Evolutionary conservation across 768 basidiomycete genomes (phyloP).

Genomic region (Collybiopsis luxurians): DNA sequence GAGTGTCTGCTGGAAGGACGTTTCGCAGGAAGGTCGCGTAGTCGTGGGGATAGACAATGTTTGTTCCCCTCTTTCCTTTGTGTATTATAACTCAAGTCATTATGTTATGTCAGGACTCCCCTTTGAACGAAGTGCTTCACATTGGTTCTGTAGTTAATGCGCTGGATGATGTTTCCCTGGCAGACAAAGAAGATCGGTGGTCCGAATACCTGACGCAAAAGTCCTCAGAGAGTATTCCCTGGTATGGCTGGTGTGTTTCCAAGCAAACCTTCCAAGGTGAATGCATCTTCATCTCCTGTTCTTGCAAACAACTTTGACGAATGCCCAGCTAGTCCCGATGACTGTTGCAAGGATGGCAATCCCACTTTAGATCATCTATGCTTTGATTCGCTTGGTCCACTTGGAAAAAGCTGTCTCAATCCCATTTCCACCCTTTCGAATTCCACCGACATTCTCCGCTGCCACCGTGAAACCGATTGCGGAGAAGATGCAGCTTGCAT

Average conservation of each 20-base stretch:
- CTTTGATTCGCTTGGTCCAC: conserved; percentile 35
- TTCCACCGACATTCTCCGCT: conserved; percentile 32
- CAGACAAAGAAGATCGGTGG: conserved; percentile 41
- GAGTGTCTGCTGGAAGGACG: conserved; percentile 51
- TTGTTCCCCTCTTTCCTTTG: conserved; percentile 20
- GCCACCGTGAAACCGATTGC: conserved; percentile 36
- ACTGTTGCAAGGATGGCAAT: conserved; percentile 5
- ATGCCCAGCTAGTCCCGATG: neutral
- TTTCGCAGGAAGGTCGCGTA: conserved; percentile 48
- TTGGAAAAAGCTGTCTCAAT: conserved; percentile 49
- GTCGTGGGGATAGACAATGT: conserved; percentile 56
- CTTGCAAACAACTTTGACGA: conserved; percentile 17
- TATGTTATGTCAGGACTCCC: conserved; percentile 47
- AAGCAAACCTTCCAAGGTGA: conserved; percentile 26
- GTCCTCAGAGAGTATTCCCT: neutral
- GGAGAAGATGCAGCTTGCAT: conserved; percentile 45
- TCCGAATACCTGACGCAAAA: conserved; percentile 33
- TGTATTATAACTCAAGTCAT: neutral
- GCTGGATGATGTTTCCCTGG: conserved; percentile 61
- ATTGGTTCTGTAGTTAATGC: conserved; percentile 58
- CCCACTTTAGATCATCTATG: conserved; percentile 33
- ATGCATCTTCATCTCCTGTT: conserved; percentile 8
- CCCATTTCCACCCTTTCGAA: conserved; percentile 50
- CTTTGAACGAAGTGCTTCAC: conserved; percentile 53
- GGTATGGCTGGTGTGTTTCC: conserved; percentile 63